These are phyloP conservation scores for Pholiota molesta DNA, from an alignment of 768 basidiomycete genomes.

Conservation along the genomic window DNA sequence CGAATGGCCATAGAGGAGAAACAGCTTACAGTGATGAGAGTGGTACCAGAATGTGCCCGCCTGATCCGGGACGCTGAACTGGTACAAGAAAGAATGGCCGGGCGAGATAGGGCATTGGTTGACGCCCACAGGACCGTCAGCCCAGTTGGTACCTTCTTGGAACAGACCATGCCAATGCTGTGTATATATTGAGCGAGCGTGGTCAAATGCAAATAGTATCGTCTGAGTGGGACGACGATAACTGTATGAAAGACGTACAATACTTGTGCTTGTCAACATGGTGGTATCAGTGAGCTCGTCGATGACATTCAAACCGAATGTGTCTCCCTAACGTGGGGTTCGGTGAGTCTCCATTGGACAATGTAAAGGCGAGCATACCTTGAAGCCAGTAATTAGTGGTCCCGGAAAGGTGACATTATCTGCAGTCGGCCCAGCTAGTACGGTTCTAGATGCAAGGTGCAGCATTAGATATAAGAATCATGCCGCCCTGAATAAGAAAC, in stretches of 20 bases:
- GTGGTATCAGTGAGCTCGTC: constrained; percentile 39
- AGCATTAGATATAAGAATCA: not conserved
- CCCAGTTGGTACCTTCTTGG: constrained; percentile 37
- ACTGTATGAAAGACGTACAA: constrained; percentile 6
- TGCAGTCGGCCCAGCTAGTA: constrained; percentile 24
- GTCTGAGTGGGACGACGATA: not conserved
- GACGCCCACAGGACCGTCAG: constrained; percentile 43
- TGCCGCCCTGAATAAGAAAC: constrained; percentile 1
- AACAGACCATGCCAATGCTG: constrained; percentile 54
- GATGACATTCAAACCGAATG: constrained; percentile 43
- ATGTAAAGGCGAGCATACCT: constrained; percentile 15
- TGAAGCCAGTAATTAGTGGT: constrained; percentile 26
- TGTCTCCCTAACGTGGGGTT: constrained; percentile 23
- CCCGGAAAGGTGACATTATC: constrained; percentile 25
- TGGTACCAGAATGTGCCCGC: constrained; percentile 51
- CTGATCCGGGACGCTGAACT: constrained; percentile 36
- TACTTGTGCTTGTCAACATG: constrained; percentile 42
- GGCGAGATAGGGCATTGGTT: constrained; percentile 46
- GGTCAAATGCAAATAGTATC: not conserved
- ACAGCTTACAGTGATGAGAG: constrained; percentile 33
- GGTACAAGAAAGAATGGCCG: constrained; percentile 42
- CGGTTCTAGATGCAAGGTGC: constrained; percentile 18
- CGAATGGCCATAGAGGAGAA: constrained; percentile 22
- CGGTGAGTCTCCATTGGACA: not conserved
- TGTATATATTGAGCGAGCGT: not conserved